Percentiles rank a stretch among this genome's conserved stretches.
Evolutionary conservation across 2,329 filamentous ascomycete species (phyloP).

Genomic region (Xylariaceae sp.): DNA sequence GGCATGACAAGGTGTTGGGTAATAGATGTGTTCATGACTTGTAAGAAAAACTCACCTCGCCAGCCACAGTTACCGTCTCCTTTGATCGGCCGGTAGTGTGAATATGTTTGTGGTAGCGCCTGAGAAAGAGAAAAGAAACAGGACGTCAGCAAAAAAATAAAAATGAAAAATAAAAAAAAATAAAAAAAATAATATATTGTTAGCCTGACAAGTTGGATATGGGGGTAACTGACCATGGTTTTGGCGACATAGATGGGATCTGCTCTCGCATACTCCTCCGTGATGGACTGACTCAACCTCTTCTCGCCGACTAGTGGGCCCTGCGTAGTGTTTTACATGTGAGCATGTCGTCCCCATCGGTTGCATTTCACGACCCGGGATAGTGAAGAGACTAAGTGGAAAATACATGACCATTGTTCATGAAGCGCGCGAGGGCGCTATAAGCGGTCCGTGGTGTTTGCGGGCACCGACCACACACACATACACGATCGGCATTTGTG

Average conservation of each 20-base stretch:
- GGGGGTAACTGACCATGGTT: constrained; percentile 61
- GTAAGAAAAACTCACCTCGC: constrained; percentile 66
- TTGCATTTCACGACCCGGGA: not conserved
- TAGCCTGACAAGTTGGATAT: not conserved
- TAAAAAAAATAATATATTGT: not conserved
- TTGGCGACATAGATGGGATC: constrained; percentile 82
- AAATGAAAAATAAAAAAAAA: too few relatives aligned
- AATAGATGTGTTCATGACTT: constrained; percentile 7
- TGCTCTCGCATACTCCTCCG: constrained; percentile 80
- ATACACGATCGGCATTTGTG: not conserved
- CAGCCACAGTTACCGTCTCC: constrained; percentile 97
- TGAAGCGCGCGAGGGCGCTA: not conserved
- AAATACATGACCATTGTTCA: constrained; percentile 3
- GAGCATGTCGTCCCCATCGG: constrained; percentile 7
- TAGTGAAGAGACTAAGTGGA: constrained; percentile 1
- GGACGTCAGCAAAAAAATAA: constrained; percentile 17
- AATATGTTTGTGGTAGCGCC: constrained; percentile 77
- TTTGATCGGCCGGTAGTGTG: constrained; percentile 78
- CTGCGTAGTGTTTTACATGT: constrained; percentile 43
- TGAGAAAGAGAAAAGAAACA: constrained; percentile 34
- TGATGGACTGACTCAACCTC: constrained; percentile 69
- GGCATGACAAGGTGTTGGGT: not conserved
- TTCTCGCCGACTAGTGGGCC: constrained; percentile 77
- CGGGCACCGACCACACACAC: not conserved
- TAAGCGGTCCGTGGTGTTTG: not conserved